A percentile compares a stretch with the other conserved stretches of the same genome.
Evolutionary conservation across 164 flowering plant genomes (phyloP).

Genomic region (Chloranthus sessilifolius): DNA sequence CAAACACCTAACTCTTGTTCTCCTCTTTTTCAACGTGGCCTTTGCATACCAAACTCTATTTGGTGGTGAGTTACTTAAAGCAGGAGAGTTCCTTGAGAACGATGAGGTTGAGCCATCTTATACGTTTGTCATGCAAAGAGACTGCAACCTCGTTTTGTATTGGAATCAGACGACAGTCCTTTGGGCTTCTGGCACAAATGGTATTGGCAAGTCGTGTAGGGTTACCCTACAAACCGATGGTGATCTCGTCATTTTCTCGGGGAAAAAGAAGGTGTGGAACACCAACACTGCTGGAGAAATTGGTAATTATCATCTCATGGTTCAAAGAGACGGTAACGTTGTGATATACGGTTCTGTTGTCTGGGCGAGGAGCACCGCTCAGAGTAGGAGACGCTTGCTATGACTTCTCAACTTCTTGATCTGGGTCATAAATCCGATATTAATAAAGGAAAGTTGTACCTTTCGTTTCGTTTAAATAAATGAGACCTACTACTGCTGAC

Average conservation of each 20-base stretch:
- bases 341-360: slow-evolving; percentile 20
- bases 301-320: slow-evolving; percentile 12
- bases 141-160: slow-evolving; percentile 14
- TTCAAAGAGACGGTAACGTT: slow-evolving; percentile 21
- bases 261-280: slow-evolving; percentile 9
- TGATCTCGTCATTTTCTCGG: slow-evolving; percentile 10
- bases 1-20: neutral
- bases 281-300: slow-evolving; percentile 6
- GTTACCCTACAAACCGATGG: slow-evolving; percentile 9
- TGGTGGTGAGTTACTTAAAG: slow-evolving; percentile 9
- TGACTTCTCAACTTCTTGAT: too few species aligned
- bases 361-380: slow-evolving; percentile 21
- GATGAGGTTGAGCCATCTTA: too few species aligned
- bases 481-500: neutral
- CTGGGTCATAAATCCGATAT: neutral
- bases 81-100: slow-evolving; percentile 10
- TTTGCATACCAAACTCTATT: slow-evolving; percentile 13
- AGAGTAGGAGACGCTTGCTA: slow-evolving; percentile 2
- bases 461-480: neutral
- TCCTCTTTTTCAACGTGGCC: neutral
- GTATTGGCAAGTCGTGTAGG: slow-evolving; percentile 7
- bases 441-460: neutral
- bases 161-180: slow-evolving; percentile 4
- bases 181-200: slow-evolving; percentile 9
- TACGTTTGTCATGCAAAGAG: slow-evolving; percentile 10